Evolutionary conservation across 2,329 filamentous ascomycete genomes (phyloP), one percentile per base, ranked within the genome.

Genomic region (Thielaviopsis punctulata): DNA sequence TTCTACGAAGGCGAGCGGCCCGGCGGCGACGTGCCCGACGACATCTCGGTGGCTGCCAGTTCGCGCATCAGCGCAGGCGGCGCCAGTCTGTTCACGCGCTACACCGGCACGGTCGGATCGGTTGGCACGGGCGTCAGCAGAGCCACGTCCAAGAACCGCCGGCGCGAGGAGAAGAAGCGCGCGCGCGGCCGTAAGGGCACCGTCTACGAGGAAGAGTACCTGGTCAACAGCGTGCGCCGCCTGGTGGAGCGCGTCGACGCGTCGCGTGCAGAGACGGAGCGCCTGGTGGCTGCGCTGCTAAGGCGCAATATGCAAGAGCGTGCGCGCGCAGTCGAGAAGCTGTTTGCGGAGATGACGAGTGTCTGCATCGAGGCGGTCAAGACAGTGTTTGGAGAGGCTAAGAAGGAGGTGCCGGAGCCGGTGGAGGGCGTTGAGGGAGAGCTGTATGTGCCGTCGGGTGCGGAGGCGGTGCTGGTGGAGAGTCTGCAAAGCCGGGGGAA

Each of bases 131-230:
- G 80, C 25, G 80, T 84, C 2, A 85, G 80, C 48, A 76, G 88
- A 12, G 84, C 84, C 54, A 95, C 87, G 41, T 84, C 79, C 62
- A 94, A 92, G 72, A 95, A 94, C 62, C 80, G 88, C 50, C 75
- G 83, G 22, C 76, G 88, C 19, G 92, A 98, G 66, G 92, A 98
- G 71, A 80, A 94, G 65, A 98, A 98, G 75, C 80, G 90, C 15
- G 92, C 92, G 0, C 73, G 87, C 7, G 92, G 92, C 22, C 90
- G 95, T 65, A 96, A 96, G 71, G 92, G 92, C 10, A 95, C 86
- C 15, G 86, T 98, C 4, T 98, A 98, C 65, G 92, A 98, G 65
- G 90, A 96, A 63, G 92, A 96, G 66, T 98, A 98, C 65, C 76
- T 98, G 4, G 82, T 95, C 54, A 92, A 89, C 64, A 90, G 83